Base-by-base conservation (phyloP, 306 rosid species). In the Benincasa hispida region DNA sequence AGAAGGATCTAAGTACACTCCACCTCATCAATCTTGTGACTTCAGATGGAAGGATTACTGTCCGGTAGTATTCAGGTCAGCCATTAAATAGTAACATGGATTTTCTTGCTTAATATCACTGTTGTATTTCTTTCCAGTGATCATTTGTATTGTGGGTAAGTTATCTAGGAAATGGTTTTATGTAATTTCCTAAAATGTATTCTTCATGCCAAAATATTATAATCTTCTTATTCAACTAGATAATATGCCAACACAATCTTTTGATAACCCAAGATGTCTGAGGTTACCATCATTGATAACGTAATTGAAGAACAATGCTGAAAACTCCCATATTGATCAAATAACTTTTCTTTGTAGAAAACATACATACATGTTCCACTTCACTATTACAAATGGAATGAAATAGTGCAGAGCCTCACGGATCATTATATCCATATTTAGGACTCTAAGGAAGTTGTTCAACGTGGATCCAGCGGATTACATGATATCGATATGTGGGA, bases 1-100 rank as follows among this genome's bases (percentile, higher is more conserved):
- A 19, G 96, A 94, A 82, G 98, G 98, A 79, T 91, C 97, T 77
- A 94, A 94, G 83, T 82, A 88, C 81, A 94, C 98, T 5, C 98
- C 97, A 12, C 98, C 98, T 59, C 98, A 94, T 77, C 87, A 84
- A 4, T 91, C 97, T 10, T 84, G 91, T 59, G 97, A 94, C 54
- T 94, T 94, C 77, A 85, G 79, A 82, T 94, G 98, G 98, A 94
- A 94, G 89, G 98, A 94, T 81, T 94, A 94, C 77, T 94, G 98
- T 41, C 98, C 97, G 0, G 94, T 89, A 68, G 97, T 94, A 21
- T 94, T 94, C 88, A 86, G 98, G 98, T 93, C 74, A 78, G 85
- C 22, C 58, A 25, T 45, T 4, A 60, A 10, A 11, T 48, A 27
- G 15, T n/a, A 24, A 45, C 56, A 22, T 68, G 34, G 19, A 42